Evolutionary conservation across 1,284 basidiomycete species (phyloP), one percentile per base, ranked within the genome.

Genomic region (Leucoagaricus sp.): DNA sequence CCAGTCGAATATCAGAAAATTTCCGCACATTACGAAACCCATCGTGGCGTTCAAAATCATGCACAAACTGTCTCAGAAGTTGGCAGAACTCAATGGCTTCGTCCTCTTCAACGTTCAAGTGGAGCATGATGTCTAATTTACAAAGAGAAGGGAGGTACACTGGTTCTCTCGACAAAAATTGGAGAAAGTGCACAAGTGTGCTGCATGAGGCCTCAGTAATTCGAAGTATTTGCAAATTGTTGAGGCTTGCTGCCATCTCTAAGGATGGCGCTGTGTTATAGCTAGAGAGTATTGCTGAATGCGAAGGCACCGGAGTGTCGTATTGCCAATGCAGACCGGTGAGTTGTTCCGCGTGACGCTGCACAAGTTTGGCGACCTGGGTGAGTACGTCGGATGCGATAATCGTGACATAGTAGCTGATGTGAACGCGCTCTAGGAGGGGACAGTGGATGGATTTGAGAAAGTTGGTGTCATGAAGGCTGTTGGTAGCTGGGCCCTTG

Each of bases 281-380:
- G 36, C 36, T n/a, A 38, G 17, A 38, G 36, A 38, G 8, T 13
- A 5, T 5, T n/a, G 36, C 8, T 15, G 13, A n/a, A 38, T 47
- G 28, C 12, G 13, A 15, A 26, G 13, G 23, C 29, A 21, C 5
- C 3, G n/a, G 31, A 19, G 26, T 23, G 12, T 31, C 34, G 19
- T 26, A 31, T 33, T 53, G n/a, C 53, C 53, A 54, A n/a, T 54
- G 44, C 13, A 54, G 45, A 26, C 53, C 48, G 19, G 7, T 26
- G 9, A 54, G 44, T 15, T 29, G 31, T 19, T 12, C 13, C 23
- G 34, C 31, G 25, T 54, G 31, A 9, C 29, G n/a, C 21, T 48
- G n/a, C 6, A 40, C 17, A 34, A 48, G 36, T 4, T 8, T 25
- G 25, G 12, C 15, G 7, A 31, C 4, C 15, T 28, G 13, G 25